Conservation (phyloP, 75 land plant species). For the Pinus albicaulis region DNA sequence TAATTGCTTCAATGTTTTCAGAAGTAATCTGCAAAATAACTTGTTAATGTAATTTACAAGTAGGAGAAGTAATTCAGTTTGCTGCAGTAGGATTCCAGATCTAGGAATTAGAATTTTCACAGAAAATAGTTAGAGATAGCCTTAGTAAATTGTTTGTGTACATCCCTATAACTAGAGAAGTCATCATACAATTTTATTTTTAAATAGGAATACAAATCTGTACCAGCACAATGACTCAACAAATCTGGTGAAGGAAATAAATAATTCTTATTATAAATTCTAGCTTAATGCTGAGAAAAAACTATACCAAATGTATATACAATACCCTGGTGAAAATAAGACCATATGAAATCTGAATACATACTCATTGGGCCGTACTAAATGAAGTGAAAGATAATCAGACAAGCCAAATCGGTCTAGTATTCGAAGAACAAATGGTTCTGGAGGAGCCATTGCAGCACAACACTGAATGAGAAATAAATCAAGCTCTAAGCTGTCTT, state of each 20-base stretch:
- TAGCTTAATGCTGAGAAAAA: not conserved
- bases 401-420: slow-evolving; percentile 75
- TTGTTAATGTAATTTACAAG: too few relatives aligned
- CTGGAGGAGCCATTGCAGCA: slow-evolving; percentile 93
- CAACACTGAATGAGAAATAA: slow-evolving; percentile 90
- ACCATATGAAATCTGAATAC: slow-evolving; percentile 12
- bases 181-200: too few relatives aligned
- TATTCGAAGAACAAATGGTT: slow-evolving; percentile 69
- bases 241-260: not conserved
- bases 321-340: not conserved
- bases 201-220: not conserved
- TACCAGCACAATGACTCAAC: not conserved
- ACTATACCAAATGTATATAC: not conserved
- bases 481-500: slow-evolving; percentile 78
- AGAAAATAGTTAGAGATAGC: too few relatives aligned
- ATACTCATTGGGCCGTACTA: slow-evolving; percentile 80
- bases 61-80: too few relatives aligned
- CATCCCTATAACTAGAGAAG: too few relatives aligned
- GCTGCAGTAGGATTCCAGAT: too few relatives aligned
- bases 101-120: too few relatives aligned
- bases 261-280: not conserved
- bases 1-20: too few relatives aligned
- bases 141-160: too few relatives aligned
- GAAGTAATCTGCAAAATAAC: too few relatives aligned
- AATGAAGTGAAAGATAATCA: slow-evolving; percentile 62